Evolutionary conservation across 768 basidiomycete genomes (phyloP).

Genomic region (Mycena chlorophos): DNA sequence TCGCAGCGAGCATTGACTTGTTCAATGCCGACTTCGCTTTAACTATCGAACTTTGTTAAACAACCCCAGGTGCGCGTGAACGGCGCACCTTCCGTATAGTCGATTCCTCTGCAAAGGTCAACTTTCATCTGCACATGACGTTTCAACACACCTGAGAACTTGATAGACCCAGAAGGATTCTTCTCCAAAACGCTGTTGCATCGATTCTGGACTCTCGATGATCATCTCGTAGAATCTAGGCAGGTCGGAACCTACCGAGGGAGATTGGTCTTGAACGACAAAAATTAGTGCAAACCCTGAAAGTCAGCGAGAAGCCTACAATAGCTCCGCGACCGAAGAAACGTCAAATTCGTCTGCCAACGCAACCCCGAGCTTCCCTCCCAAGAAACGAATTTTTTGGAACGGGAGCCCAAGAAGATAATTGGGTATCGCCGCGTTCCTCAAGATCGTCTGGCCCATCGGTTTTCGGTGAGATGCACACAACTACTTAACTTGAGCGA

Average conservation of each 20-base stretch:
- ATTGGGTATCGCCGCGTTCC: conserved; percentile 78
- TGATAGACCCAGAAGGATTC: conserved; percentile 83
- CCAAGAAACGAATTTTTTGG: conserved; percentile 93
- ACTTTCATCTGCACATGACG: conserved; percentile 6
- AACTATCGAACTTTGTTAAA: conserved; percentile 47
- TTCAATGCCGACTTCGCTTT: conserved; percentile 77
- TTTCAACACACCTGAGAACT: neutral
- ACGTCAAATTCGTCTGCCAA: conserved; percentile 87
- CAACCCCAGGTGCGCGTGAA: neutral
- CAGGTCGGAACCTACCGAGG: conserved; percentile 1
- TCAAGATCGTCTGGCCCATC: conserved; percentile 84
- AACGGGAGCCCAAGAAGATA: conserved; percentile 87
- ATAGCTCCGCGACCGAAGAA: conserved; percentile 84
- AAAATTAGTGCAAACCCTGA: neutral
- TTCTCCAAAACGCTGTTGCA: conserved; percentile 81
- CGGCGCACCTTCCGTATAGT: conserved; percentile 76
- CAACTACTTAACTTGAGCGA: conserved; percentile 49
- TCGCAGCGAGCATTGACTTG: conserved; percentile 96
- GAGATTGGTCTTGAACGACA: conserved; percentile 7
- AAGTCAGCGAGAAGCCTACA: conserved; percentile 53
- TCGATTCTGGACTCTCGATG: conserved; percentile 53
- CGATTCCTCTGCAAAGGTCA: conserved; percentile 64
- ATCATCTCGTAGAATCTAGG: conserved; percentile 25
- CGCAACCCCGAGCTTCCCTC: conserved; percentile 90
- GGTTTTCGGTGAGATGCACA: conserved; percentile 92